Base-by-base conservation (phyloP, 345 rosid species). In the Brassica nigra region DNA sequence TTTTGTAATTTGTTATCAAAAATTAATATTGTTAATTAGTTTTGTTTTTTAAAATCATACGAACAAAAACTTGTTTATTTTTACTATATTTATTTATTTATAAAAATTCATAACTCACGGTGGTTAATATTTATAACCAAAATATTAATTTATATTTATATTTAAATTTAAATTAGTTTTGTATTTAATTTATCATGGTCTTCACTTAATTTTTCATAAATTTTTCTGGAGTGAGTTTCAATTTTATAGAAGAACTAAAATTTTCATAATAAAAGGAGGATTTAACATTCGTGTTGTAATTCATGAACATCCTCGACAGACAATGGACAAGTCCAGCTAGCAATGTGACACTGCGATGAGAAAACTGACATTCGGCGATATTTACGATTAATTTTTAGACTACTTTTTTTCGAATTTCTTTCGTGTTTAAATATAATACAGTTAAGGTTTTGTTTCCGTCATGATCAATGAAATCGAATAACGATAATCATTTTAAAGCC, bases 351-450 rank as follows among this genome's bases (percentile, higher is more conserved):
- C 3, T 69, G 39, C n/a, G 61, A 16, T 69, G 61, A 69, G 39
- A 28, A n/a, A 49, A 69, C 73, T 47, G 73, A 69, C 61, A 69
- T 47, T 49, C 62, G 73, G 62, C 73, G 73, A 69, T 47, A 7
- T 28, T 68, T 68, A 68, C 72, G 72, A 44, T 44, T 14, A 10
- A 28, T 68, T 68, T 33, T 44, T 44, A 11, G 3, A 39, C 7
- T 66, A 39, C 4, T 68, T 20, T 39, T 66, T 36, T 1, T 2
- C 12, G 39, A 20, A 39, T 39, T 39, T 20, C 27, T 39, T 16
- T 16, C 30, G 4, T 23, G 49, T 68, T 6, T 66, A 39, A 23
- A 42, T 23, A 15, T 27, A 44, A 44, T 27, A 37, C 28, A 18
- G 31, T 29, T 29, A n/a, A 5, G 61, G 59, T 68, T 29, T 49